A percentile compares a stretch with the other conserved stretches of the same genome.
Evolutionary conservation across 2,329 filamentous ascomycete genomes (phyloP).

Genomic region (Fusarium mexicanum): DNA sequence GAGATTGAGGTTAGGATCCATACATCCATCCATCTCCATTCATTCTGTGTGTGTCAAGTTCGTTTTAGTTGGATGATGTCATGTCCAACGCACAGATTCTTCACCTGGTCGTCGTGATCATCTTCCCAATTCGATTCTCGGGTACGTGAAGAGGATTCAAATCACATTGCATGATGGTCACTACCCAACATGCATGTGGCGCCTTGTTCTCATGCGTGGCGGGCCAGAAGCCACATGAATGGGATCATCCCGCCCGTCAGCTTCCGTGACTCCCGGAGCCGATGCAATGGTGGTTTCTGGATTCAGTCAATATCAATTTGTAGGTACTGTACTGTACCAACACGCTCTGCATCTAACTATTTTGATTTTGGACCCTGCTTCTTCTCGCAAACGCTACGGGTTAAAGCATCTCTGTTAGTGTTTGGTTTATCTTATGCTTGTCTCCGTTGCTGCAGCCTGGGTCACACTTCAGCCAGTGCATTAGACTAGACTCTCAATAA

Average conservation of each 20-base stretch:
- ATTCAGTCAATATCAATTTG: not conserved
- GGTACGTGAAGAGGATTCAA: not conserved
- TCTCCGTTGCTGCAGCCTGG: not conserved
- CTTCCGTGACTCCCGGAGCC: constrained; percentile 32
- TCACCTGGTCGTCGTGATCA: not conserved
- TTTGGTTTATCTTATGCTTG: constrained; percentile 5
- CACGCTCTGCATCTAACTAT: not conserved
- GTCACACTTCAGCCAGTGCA: constrained; percentile 9
- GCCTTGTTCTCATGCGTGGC: constrained; percentile 8
- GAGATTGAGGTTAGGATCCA: constrained; percentile 18
- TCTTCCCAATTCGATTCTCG: not conserved
- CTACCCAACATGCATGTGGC: constrained; percentile 12
- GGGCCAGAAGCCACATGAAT: constrained; percentile 4
- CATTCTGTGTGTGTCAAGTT: not conserved
- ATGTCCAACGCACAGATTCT: not conserved
- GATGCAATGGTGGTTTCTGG: constrained; percentile 18
- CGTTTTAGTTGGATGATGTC: constrained; percentile 23
- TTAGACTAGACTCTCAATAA: constrained; percentile 18
- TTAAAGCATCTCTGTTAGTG: not conserved
- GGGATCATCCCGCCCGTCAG: constrained; percentile 1
- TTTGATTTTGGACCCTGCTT: not conserved
- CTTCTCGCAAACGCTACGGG: not conserved
- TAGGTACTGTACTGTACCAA: not conserved
- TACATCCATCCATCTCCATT: not conserved
- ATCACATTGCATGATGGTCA: not conserved